Evolutionary conservation across 257 asterid genomes (phyloP), one percentile per base, ranked within the genome.

Genomic region (Plectranthus barbatus): DNA sequence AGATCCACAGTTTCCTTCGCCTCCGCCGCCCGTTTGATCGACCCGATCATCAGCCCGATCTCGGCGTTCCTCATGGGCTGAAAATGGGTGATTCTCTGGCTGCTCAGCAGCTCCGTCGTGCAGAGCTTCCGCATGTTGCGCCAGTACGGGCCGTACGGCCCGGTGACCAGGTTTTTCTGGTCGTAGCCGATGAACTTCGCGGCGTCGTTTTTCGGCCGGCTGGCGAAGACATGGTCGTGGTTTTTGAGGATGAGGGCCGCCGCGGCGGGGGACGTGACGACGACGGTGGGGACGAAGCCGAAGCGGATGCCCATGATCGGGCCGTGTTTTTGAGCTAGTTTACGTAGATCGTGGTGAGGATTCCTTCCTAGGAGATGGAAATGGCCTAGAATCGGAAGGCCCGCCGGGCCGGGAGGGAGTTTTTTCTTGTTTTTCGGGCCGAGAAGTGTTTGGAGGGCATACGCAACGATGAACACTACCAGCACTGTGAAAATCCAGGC

Each of bases 171-270:
- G 71, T 74, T 54, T 0, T 62, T 24, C 5, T 74, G 73, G 17
- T 55, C 67, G 29, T 67, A 74, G 18, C 50, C 1, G 0, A 78
- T 33, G 63, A 66, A 42, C 4, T n/a, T 6, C n/a, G 68, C n/a
- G 41, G 70, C 72, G 51, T 70, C 70, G 40, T 34, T 54, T 3
- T 29, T 20, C 0, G 74, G 56, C 56, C 73, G 23, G 60, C 14
- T 34, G 56, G 65, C 74, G 39, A 75, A 71, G 37, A 56, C 13
- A 20, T 40, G 64, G 10, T 71, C 71, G 61, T 71, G 56, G 42
- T 71, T 75, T 11, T 67, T 75, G 50, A 75, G 71, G 68, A 75
- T 11, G 34, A 66, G 77, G 74, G 66, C 77, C 0, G 74, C 79
- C 3, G 76, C 82, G 1, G 47, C 67, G 0, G 78, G 78, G 7